Evolutionary conservation across 2,329 filamentous ascomycete species (phyloP), one percentile per base, ranked within the genome.

Genomic region (Daldinia sp.): DNA sequence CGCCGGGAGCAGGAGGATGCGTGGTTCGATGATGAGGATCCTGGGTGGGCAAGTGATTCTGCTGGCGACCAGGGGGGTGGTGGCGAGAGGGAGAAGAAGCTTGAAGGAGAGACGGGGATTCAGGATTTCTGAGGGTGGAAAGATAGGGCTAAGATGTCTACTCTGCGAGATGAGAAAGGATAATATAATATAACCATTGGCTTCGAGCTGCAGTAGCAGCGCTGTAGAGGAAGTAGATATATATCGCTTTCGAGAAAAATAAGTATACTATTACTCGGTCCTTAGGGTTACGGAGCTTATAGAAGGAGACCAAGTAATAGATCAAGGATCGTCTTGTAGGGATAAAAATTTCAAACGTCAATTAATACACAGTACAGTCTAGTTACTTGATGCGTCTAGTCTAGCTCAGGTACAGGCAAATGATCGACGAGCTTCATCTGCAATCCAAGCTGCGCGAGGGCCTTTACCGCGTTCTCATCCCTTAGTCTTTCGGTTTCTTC

Each of bases 21-120:
- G 17, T 96, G 91, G 80, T 94, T 96, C 73, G 91, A 93, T 19
- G 87, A 88, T 4, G 90, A 96, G 79, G 89, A 91, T 69, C 89
- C 90, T 0, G 82, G 82, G 48, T 92, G 89, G 85, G 80, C 84
- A 27, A 79, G 80, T 35, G 82, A 81, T 10, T 75, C 74, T 5
- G 72, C 53, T 19, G 72, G 71, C 3, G 74, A 75, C 35, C 68
- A 63, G 10, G 61, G 47, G 5, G 61, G 53, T 15, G 66, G 70
- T 10, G 68, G 64, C 3, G 63, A 51, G 66, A 77, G 52, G 49
- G 58, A 29, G 49, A 68, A 65, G 61, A 60, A 6, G 29, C 68
- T 78, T 41, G 64, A 72, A 34, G 88, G 89, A 2, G 87, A 92
- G 76, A 92, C 90, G 17, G 90, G 90, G 0, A 76, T 92, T 19